These are phyloP conservation scores for Saraca asoca DNA, from an alignment of 331 rosid species.

Conservation along the genomic window DNA sequence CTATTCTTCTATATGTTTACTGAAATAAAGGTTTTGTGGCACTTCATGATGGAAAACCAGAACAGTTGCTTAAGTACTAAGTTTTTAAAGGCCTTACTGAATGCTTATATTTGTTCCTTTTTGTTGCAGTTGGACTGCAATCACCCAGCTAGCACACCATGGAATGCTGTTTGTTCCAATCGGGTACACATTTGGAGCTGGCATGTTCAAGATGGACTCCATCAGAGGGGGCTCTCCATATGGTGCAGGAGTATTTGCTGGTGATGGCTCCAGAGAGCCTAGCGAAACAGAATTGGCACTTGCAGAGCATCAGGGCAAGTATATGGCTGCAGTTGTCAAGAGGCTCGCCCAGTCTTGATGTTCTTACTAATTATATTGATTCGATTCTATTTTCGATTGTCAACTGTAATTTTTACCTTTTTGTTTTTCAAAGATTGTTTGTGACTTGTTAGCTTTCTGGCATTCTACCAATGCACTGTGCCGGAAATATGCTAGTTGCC, in stretches of 20 bases:
- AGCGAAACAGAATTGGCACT: conserved; percentile 84
- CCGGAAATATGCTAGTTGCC: conserved; percentile 26
- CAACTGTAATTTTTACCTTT: conserved; percentile 21
- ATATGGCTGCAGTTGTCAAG: conserved; percentile 84
- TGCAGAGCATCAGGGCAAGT: conserved; percentile 93
- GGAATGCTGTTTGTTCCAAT: conserved; percentile 96
- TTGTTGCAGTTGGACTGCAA: conserved; percentile 90
- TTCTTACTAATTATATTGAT: conserved; percentile 33
- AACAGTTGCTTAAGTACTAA: not conserved
- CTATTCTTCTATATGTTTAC: not conserved
- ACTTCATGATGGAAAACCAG: conserved; percentile 24
- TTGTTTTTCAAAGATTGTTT: conserved; percentile 39
- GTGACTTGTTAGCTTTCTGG: too few species aligned
- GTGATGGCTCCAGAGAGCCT: conserved; percentile 84
- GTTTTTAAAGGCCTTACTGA: not conserved
- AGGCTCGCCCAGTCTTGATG: conserved; percentile 60
- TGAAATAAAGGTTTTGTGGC: not conserved
- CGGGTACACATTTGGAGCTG: conserved; percentile 92
- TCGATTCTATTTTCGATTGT: conserved; percentile 36
- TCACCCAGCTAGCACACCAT: conserved; percentile 90
- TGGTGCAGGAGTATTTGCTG: conserved; percentile 91
- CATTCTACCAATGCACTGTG: conserved; percentile 33
- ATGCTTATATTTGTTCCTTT: conserved; percentile 16
- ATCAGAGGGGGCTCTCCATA: conserved; percentile 91
- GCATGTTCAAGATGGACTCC: conserved; percentile 85